These are phyloP conservation scores for Penstemon barbatus DNA, from an alignment of 257 asterid genomes.

Conservation along the genomic window DNA sequence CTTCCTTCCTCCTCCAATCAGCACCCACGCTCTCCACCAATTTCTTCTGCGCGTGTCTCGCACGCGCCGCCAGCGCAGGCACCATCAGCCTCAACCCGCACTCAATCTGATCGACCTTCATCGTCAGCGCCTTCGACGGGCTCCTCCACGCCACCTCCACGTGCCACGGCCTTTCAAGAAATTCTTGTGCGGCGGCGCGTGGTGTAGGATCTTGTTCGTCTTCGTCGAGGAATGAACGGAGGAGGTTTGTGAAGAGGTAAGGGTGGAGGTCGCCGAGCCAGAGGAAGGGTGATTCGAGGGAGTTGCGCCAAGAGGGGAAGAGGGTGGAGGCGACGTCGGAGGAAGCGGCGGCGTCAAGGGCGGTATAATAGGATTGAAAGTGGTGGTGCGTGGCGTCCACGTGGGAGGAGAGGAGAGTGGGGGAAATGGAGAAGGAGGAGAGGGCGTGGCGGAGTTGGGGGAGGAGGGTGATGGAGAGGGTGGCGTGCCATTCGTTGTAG, in stretches of 20 bases:
- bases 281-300: constrained; percentile 81
- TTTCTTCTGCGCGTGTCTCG: constrained; percentile 52
- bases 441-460: constrained; percentile 78
- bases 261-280: constrained; percentile 93
- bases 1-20: constrained; percentile 37
- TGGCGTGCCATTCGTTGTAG: constrained; percentile 59
- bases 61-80: constrained; percentile 77
- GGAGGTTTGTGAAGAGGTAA: constrained; percentile 79
- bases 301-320: constrained; percentile 69
- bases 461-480: constrained; percentile 59
- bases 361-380: constrained; percentile 58
- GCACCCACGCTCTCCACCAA: constrained; percentile 48
- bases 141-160: constrained; percentile 62
- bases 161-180: constrained; percentile 44
- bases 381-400: constrained; percentile 74
- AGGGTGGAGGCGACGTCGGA: constrained; percentile 53
- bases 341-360: constrained; percentile 72
- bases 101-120: constrained; percentile 70
- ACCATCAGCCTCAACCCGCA: constrained; percentile 89
- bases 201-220: constrained; percentile 29
- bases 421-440: constrained; percentile 48
- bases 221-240: constrained; percentile 68
- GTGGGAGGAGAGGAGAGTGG: constrained; percentile 57
- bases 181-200: constrained; percentile 10
- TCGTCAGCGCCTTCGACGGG: constrained; percentile 47